Evolutionary conservation across 257 asterid genomes (phyloP), one percentile per base, ranked within the genome.

Genomic region (Scutellaria baicalensis): DNA sequence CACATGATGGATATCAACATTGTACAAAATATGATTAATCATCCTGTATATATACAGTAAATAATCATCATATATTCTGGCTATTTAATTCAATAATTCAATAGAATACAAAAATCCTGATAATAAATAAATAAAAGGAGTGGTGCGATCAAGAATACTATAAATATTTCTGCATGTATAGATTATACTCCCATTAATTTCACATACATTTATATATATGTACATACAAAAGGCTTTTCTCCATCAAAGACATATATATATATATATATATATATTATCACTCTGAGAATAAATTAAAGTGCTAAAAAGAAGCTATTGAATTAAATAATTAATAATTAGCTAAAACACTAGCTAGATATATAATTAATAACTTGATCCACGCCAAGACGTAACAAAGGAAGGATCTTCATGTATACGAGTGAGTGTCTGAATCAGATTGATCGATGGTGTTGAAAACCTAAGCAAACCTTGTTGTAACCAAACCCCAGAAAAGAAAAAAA

Each of bases 21-120:
- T 52, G 54, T 72, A 67, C 62, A 17, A 63, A 3, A 45, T 57
- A 71, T 59, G 73, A 77, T 71, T 71, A 40, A 40, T 66, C 74
- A 59, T 59, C 11, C 56, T 52, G n/a, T 52, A 2, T 21, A 76
- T 50, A 17, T 47, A 77, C 69, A 48, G 61, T 65, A n/a, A 8
- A 61, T 5, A 73, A 64, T 64, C 55, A 55, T 64, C 31, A 43
- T 56, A 66, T 51, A n/a, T 49, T 36, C 61, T 20, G 42, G 31
- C 13, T 36, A 49, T 40, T 17, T 39, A 49, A 11, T 48, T 6
- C 14, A 14, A 48, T 0, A 6, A 13, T 4, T 27, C 47, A 6
- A 8, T 10, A 14, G 9, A 6, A 18, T 0, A 18, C 3, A 5
- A 8, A 18, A 0, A 51, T 20, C 8, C 31, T 10, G 3, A 54